These are phyloP conservation scores for Lathyrus tuberosus DNA, from an alignment of 306 rosid species.

Conservation along the genomic window DNA sequence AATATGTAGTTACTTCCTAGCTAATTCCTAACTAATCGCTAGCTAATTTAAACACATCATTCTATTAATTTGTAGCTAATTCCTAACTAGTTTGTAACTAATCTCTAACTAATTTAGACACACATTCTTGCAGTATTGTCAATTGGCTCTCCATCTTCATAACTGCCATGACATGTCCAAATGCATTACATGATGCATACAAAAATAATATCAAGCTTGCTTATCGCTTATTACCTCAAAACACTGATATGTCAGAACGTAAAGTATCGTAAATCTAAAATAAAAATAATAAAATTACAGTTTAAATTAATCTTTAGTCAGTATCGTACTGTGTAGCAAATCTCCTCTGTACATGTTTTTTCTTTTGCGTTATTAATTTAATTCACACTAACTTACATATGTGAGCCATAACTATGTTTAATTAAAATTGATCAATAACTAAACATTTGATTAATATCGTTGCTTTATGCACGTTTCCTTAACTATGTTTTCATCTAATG, in stretches of 20 bases:
- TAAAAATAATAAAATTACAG: background rate
- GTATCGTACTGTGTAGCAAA: conserved; percentile 29
- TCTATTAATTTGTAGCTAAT: no score
- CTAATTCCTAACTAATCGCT: no score
- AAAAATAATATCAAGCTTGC: no score
- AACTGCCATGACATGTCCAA: no score
- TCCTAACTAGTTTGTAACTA: no score
- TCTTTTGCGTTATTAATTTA: conserved; percentile 31
- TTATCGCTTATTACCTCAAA: conserved; percentile 4
- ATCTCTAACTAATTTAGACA: no score
- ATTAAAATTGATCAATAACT: background rate
- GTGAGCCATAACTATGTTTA: conserved; percentile 35
- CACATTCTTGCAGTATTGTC: no score
- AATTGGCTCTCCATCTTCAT: no score
- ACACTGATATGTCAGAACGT: conserved; percentile 27
- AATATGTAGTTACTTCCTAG: no score
- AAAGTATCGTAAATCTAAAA: conserved; percentile 38
- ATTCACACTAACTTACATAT: conserved; percentile 53
- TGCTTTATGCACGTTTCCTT: conserved; percentile 21
- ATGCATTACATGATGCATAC: no score
- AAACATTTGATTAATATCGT: background rate
- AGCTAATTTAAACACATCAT: no score
- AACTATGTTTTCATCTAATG: conserved; percentile 22
- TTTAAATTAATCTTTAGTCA: conserved; percentile 2
- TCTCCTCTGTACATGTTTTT: conserved; percentile 37